A percentile compares a stretch with the other conserved stretches of the same genome.
Conservation (phyloP, 140 eudicot species). For the Senecio squalidus region DNA sequence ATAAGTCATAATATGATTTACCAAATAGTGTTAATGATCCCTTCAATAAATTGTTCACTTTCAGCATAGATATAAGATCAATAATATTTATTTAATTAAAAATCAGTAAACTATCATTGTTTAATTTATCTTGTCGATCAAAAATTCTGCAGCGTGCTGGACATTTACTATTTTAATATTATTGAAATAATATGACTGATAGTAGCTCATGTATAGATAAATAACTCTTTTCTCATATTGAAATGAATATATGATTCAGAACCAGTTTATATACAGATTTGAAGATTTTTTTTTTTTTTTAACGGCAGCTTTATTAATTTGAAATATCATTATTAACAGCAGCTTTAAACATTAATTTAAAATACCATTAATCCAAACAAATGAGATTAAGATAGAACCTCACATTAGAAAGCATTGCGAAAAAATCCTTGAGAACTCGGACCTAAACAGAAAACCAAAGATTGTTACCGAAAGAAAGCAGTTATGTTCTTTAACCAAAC, state of each 20-base stretch:
- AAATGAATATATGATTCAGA: not conserved
- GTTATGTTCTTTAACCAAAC: not conserved
- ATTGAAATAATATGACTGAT: not conserved
- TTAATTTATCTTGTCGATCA: not conserved
- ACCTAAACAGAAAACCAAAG: constrained; percentile 37
- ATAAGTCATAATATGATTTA: not conserved
- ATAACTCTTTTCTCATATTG: not conserved
- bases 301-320: no score
- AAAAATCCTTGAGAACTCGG: constrained; percentile 83
- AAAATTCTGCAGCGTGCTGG: not conserved
- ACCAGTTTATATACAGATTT: no score
- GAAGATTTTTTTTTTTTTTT: no score
- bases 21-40: no score
- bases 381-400: constrained; percentile 42
- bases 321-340: no score
- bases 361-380: not conserved
- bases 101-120: not conserved
- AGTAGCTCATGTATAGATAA: not conserved
- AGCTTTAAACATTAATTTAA: no score
- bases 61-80: not conserved
- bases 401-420: constrained; percentile 89
- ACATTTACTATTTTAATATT: not conserved
- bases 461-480: not conserved
- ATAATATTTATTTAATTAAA: not conserved
- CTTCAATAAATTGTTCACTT: not conserved